Percentiles rank a stretch among this genome's conserved stretches.
phyloP scores from a whole-genome alignment of 2,329 filamentous ascomycete species.

The Cadophora sp. region DNA sequence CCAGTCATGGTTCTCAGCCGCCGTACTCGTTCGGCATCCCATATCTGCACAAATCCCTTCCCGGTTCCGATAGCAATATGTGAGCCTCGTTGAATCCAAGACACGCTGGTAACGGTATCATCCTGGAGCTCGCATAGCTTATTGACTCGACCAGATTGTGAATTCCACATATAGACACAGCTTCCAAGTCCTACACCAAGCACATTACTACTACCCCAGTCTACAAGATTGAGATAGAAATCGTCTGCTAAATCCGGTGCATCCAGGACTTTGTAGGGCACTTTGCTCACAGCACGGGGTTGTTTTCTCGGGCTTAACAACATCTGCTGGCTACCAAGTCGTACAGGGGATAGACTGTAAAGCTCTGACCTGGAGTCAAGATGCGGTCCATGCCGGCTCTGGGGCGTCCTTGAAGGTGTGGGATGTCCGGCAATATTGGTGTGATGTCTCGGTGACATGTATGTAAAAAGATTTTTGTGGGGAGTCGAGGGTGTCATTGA shows the following conservation, averaged over 20 bases:
- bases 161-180: constrained; percentile 99
- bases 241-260: constrained; percentile 96
- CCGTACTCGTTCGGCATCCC: constrained; percentile 89
- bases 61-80: constrained; percentile 95
- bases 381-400: constrained; percentile 86
- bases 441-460: constrained; percentile 76
- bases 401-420: constrained; percentile 87
- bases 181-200: constrained; percentile 91
- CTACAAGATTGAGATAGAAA: constrained; percentile 96
- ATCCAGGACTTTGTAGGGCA: constrained; percentile 97
- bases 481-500: constrained; percentile 91
- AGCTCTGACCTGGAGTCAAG: constrained; percentile 90
- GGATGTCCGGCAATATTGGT: constrained; percentile 78
- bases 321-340: constrained; percentile 92
- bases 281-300: constrained; percentile 89
- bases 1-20: constrained; percentile 95
- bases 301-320: constrained; percentile 88
- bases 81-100: constrained; percentile 97
- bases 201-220: constrained; percentile 96
- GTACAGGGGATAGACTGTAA: constrained; percentile 93
- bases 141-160: constrained; percentile 86
- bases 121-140: constrained; percentile 93
- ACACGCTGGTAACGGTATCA: constrained; percentile 95
- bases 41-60: constrained; percentile 95
- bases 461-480: constrained; percentile 96